A percentile compares a stretch with the other conserved stretches of the same genome.
Evolutionary conservation across 2,329 filamentous ascomycete genomes (phyloP).

Genomic region (Fusarium beomiforme): DNA sequence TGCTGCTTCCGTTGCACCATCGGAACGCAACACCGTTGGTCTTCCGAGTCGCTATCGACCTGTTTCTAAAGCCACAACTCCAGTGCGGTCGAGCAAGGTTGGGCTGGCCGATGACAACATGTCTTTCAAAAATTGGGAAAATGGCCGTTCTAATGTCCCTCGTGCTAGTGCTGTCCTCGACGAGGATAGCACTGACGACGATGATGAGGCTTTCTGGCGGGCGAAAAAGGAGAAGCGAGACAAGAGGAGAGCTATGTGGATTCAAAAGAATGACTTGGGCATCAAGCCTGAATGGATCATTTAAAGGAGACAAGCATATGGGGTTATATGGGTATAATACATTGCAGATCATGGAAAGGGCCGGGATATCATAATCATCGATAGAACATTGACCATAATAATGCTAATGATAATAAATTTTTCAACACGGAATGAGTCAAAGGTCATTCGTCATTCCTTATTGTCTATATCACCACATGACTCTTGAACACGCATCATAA

Average conservation of each 20-base stretch:
- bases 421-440: too few species aligned
- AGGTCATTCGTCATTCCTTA: too few species aligned
- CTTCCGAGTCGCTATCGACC: conserved; percentile 29
- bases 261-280: conserved; percentile 5
- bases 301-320: neutral
- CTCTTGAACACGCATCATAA: neutral
- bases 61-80: conserved; percentile 10
- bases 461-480: too few species aligned
- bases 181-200: conserved; percentile 5
- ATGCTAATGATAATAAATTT: neutral
- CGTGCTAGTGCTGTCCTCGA: neutral
- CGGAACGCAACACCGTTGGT: conserved; percentile 27
- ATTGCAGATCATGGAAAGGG: neutral
- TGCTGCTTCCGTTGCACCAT: conserved; percentile 19
- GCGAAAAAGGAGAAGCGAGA: conserved; percentile 21
- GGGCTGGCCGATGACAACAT: neutral
- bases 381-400: neutral
- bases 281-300: conserved; percentile 11
- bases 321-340: neutral
- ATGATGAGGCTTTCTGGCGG: conserved; percentile 23
- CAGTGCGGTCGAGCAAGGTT: neutral
- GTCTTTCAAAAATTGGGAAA: neutral
- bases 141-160: neutral
- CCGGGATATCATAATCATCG: neutral
- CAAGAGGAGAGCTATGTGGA: conserved; percentile 24